Base-by-base conservation (phyloP, 108 stramenopile species). In the Aurantiochytrium sp. region DNA sequence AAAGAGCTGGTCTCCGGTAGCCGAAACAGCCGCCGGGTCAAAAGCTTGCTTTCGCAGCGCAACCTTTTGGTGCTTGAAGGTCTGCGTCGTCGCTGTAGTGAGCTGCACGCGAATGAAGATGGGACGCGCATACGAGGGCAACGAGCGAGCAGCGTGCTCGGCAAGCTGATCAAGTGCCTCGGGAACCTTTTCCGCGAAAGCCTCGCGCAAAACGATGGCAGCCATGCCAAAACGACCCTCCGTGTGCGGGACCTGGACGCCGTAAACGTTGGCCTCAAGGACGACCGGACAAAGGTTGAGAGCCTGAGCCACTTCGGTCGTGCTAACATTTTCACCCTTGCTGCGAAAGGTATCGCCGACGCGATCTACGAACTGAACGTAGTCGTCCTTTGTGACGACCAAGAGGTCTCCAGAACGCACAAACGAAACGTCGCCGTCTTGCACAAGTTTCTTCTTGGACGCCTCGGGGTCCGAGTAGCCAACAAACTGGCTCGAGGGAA, bases 271-370 rank as follows among this genome's bases (percentile, higher is more conserved):
- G 43, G 57, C 92, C 21, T 93, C 93, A 16, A 58, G 91, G 10
- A 93, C 42, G 5, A 51, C 90, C 0, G 90, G 73, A n/a, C 55
- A 90, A 8, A 55, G 23, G 58, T 87, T 55, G 25, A 94, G 44
- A 21, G 73, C 93, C 51, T 72, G 71, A 43, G 90, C 92, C 23
- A 94, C 93, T 88, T 94, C 93, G 12, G 92, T 92, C n/a, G 93
- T 93, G 47, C 92, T 87, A 4, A 94, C 93, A 83, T 94, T 94
- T 88, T 94, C 93, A 5, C 94, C 94, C 73, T 93, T 93, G 93
- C 94, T 94, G 28, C 94, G 91, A 91, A 92, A 94, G 4, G 93
- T 94, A 60, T 94, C 94, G 23, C 94, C 94, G 51, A 93, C 83
- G 19, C 94, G 89, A 72, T 94, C 94, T 5, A 87, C 89, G 88